Evolutionary conservation across 2,329 filamentous ascomycete species (phyloP), one percentile per base, ranked within the genome.

Genomic region (Huntiella savannae): DNA sequence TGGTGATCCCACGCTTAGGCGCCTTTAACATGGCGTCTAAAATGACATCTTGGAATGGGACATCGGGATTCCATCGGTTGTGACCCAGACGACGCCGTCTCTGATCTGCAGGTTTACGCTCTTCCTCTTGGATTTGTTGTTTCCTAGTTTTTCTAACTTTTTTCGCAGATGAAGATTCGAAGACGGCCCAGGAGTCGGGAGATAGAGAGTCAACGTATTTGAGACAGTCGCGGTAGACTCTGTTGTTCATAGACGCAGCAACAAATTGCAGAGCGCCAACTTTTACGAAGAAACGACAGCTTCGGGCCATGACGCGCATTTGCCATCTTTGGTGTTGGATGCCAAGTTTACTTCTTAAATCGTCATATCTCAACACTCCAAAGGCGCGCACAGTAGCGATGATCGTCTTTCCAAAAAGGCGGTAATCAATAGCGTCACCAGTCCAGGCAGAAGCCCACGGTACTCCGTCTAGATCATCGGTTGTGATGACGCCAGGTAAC

Each of bases 181-280:
- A 74, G 13, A 66, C 59, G 5, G 64, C 61, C 73, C 73, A 77
- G 52, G 77, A 73, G 16, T 69, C 67, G 1, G 66, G 54, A 10
- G 66, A 71, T 32, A 75, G 65, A 5, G 76, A 71, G 39, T 73
- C 63, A 40, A 69, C 59, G 48, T 69, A 77, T 51, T 72, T 73
- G 50, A 78, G 63, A 52, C 75, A 78, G 52, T 77, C 73, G 52
- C 74, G 75, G 60, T 71, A 76, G 4, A 77, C 60, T 46, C 66
- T 66, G 33, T 66, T 64, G 12, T 65, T 62, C 8, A 74, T 67
- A 34, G 66, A 68, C 4, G 72, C 73, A 3, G 71, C 71, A 3
- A 74, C 69, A 51, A 73, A 76, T 40, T 68, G 66, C 15, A 75
- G 62, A 22, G 70, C 64, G 4, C 73, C 74, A 40, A 69, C 62